A percentile compares a stretch with the other conserved stretches of the same genome.
These are phyloP conservation scores for Hypoxylon sp. DNA, from an alignment of 2,329 filamentous ascomycete species.

Conservation along the genomic window DNA sequence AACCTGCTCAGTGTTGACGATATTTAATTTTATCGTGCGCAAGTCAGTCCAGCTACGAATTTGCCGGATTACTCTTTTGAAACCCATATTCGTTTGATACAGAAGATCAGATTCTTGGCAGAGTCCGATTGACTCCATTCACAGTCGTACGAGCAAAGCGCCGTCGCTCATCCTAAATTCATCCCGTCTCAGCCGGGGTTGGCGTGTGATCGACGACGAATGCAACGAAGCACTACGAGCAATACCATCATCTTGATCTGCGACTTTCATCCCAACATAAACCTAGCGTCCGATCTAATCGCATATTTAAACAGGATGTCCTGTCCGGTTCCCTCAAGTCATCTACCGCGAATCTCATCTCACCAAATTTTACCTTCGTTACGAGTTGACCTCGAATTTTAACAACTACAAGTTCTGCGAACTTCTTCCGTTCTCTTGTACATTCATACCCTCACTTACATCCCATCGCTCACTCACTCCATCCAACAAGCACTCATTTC, in stretches of 20 bases:
- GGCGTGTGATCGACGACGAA: conserved; percentile 21
- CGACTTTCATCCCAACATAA: conserved; percentile 1
- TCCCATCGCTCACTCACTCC: conserved; percentile 19
- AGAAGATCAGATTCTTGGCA: conserved; percentile 27
- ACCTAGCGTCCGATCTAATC: conserved; percentile 1
- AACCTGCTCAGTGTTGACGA: not conserved
- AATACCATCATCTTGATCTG: conserved; percentile 1
- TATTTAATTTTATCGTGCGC: not conserved
- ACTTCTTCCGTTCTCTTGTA: conserved; percentile 41
- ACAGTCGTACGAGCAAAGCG: not conserved
- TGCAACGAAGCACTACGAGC: conserved; percentile 7
- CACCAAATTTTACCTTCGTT: conserved; percentile 29
- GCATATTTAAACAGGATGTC: conserved; percentile 5
- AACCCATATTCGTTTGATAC: conserved; percentile 16
- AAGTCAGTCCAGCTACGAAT: not conserved
- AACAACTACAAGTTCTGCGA: conserved; percentile 41
- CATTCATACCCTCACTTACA: conserved; percentile 19
- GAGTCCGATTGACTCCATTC: conserved; percentile 4
- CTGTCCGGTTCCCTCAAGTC: not conserved
- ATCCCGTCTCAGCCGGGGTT: conserved; percentile 19
- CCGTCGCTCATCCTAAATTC: conserved; percentile 16
- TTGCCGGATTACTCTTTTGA: conserved; percentile 2
- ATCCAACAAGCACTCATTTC: not conserved
- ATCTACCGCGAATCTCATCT: conserved; percentile 2
- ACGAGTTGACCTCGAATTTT: conserved; percentile 43